Conservation (phyloP, 192 early-diverging fungal genomes). For the Backusella tuberculispora region DNA sequence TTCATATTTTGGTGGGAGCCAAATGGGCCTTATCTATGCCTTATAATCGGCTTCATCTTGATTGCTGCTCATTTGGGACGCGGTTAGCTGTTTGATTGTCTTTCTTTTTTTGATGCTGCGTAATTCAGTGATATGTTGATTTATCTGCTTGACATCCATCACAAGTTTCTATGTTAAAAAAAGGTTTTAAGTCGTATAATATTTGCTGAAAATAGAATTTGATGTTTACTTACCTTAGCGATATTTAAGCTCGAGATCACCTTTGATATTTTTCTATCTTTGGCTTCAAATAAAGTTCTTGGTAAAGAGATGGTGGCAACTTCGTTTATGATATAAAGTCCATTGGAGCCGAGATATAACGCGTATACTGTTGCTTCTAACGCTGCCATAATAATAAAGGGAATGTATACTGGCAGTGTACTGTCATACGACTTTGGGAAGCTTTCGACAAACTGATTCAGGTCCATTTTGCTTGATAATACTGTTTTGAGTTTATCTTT, state of each 20-base stretch:
- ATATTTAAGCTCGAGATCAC: background rate
- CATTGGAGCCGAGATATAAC: background rate
- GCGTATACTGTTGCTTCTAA: background rate
- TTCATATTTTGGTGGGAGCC: too few relatives aligned
- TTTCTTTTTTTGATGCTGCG: too few relatives aligned
- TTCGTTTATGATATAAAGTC: background rate
- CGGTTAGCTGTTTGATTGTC: too few relatives aligned
- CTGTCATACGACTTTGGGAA: background rate
- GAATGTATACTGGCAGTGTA: background rate
- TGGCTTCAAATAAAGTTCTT: background rate
- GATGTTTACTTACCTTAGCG: background rate
- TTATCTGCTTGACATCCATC: too few relatives aligned
- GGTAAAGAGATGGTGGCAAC: constrained; percentile 4
- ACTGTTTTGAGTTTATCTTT: constrained; percentile 7
- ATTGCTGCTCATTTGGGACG: too few relatives aligned
- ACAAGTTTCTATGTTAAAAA: too few relatives aligned
- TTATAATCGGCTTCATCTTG: too few relatives aligned
- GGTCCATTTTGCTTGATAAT: background rate
- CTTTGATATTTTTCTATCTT: background rate
- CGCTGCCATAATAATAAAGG: background rate
- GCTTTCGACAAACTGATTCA: background rate
- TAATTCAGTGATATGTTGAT: too few relatives aligned
- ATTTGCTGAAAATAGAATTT: too few relatives aligned
- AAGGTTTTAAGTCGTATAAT: too few relatives aligned
- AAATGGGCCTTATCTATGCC: too few relatives aligned